Evolutionary conservation across 1,284 basidiomycete genomes (phyloP), one percentile per base, ranked within the genome.

Genomic region (Pascua guehoae): DNA sequence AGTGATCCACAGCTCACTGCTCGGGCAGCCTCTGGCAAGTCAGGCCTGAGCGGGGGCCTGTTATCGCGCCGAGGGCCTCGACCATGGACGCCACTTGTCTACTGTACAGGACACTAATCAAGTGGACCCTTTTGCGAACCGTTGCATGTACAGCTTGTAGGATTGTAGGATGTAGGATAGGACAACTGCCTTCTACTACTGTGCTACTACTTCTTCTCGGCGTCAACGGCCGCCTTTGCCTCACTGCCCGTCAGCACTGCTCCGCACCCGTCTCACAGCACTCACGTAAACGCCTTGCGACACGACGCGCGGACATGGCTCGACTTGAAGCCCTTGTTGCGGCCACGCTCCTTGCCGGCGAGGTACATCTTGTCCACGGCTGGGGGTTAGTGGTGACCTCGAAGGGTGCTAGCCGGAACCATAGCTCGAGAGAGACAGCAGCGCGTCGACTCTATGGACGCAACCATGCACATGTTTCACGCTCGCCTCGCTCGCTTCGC

Each of bases 311-410:
- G 55, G 17, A 66, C 32, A 14, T 57, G 56, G 8, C 56, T 32
- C 10, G 24, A 51, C 51, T 65, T 70, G 62, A 68, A 68, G 45
- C 53, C 65, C 46, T 49, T 53, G 38, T 49, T 46, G 10, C 57
- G 45, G 4, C 48, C 50, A 2, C 56, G 56, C 51, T 68, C 70
- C 54, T 68, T 71, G 45, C 69, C 70, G 36, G 62, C 60, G 2
- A 74, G 65, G 45, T 73, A 71, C 53, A 64, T 62, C 18, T 53
- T 59, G 53, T 76, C 75, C 15, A 69, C 38, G 5, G 50, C 71
- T 32, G 7, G 24, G 7, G 7, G 24, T 32, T 7, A 32, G 24
- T 7, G 7, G 3, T 32, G 3, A 7, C 7, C 7, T 32, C 24
- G 24, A 32, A 32, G 69, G 47, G 2, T 12, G 17, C 14, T 24